These are phyloP conservation scores for Solanum sejunctum DNA, from an alignment of 257 asterid species.

Conservation along the genomic window DNA sequence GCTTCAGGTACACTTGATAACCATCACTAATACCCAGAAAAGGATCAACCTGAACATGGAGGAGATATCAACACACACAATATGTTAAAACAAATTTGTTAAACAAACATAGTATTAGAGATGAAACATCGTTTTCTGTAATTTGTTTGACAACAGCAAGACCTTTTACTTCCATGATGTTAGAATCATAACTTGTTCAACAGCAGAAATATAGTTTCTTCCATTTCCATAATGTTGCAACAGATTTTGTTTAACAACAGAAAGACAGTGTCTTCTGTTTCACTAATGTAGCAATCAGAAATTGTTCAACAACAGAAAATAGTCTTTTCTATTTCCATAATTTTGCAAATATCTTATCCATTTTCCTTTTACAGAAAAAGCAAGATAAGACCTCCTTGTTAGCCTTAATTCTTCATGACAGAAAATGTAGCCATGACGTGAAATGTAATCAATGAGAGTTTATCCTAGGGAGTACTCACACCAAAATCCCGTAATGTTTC, in stretches of 20 bases:
- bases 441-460: neutral
- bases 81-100: neutral
- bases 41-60: constrained; percentile 57
- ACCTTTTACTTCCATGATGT: neutral
- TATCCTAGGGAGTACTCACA: constrained; percentile 38
- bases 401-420: neutral
- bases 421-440: neutral
- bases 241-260: neutral
- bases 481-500: constrained; percentile 37
- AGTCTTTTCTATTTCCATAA: neutral
- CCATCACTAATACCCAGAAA: constrained; percentile 72
- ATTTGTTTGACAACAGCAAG: neutral
- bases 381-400: neutral
- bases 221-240: neutral
- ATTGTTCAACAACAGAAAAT: neutral
- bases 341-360: neutral
- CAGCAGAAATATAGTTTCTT: neutral
- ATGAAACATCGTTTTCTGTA: neutral
- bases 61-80: neutral
- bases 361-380: neutral
- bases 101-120: neutral
- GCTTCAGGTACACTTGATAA: constrained; percentile 66
- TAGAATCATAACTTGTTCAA: neutral
- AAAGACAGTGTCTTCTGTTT: neutral
- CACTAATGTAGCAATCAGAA: neutral